Conservation (phyloP, 257 asterid species). For the Striga asiatica region DNA sequence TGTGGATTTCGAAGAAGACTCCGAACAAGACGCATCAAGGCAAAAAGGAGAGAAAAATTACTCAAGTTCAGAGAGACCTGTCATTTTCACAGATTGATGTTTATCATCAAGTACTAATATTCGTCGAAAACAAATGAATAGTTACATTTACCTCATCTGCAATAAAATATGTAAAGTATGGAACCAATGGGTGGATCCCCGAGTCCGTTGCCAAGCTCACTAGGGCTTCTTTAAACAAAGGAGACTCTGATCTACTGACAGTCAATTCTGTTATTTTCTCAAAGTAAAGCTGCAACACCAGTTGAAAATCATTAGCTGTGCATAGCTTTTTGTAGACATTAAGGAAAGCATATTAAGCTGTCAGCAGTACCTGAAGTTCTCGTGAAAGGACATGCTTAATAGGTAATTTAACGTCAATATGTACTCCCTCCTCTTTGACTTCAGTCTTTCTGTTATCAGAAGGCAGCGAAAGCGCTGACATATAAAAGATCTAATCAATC, state of each 20-base stretch:
- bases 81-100: slow-evolving; percentile 17
- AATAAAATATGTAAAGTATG: slow-evolving; percentile 84
- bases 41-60: slow-evolving; percentile 62
- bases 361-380: slow-evolving; percentile 76
- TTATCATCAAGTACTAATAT: slow-evolving; percentile 4
- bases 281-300: slow-evolving; percentile 76
- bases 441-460: slow-evolving; percentile 67
- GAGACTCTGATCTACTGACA: slow-evolving; percentile 56
- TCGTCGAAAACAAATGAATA: slow-evolving; percentile 4
- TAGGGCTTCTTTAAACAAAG: slow-evolving; percentile 69
- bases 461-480: slow-evolving; percentile 49
- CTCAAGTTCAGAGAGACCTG: slow-evolving; percentile 84
- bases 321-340: slow-evolving; percentile 11
- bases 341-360: slow-evolving; percentile 13
- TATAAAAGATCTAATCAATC: slow-evolving; percentile 5
- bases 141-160: slow-evolving; percentile 68
- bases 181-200: slow-evolving; percentile 95
- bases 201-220: slow-evolving; percentile 95
- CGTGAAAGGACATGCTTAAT: slow-evolving; percentile 92
- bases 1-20: slow-evolving; percentile 93
- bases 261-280: slow-evolving; percentile 91
- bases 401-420: slow-evolving; percentile 80
- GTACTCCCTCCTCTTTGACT: slow-evolving; percentile 70
- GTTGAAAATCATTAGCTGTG: slow-evolving; percentile 9
- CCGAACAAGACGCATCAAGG: slow-evolving; percentile 93